Percentiles rank a stretch among this genome's conserved stretches.
Conservation (phyloP, 2,329 filamentous ascomycete species). For the Penicillium fuscoglaucum region DNA sequence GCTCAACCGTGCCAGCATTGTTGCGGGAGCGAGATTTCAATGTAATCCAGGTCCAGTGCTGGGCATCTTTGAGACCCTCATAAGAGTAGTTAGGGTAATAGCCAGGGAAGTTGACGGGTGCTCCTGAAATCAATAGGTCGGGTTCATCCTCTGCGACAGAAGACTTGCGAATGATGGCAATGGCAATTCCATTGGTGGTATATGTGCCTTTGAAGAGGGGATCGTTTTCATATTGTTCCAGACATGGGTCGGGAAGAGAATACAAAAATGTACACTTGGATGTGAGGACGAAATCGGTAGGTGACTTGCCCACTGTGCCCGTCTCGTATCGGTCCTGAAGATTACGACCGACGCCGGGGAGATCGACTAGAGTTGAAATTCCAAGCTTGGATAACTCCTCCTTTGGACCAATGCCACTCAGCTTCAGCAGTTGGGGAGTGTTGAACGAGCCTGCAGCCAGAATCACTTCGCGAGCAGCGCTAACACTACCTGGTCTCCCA, state of each 20-base stretch:
- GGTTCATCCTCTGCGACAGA: conserved; percentile 47
- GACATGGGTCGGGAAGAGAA: conserved; percentile 42
- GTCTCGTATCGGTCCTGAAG: conserved; percentile 63
- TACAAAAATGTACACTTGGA: conserved; percentile 33
- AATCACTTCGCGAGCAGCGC: conserved; percentile 46
- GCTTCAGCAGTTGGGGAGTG: conserved; percentile 62
- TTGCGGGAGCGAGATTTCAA: conserved; percentile 65
- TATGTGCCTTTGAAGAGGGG: conserved; percentile 45
- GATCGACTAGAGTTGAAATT: conserved; percentile 55
- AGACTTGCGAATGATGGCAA: conserved; percentile 45
- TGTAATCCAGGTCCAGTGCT: conserved; percentile 50
- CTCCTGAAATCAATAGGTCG: conserved; percentile 58
- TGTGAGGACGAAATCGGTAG: conserved; percentile 36
- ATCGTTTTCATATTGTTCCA: conserved; percentile 46
- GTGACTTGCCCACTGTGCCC: conserved; percentile 49
- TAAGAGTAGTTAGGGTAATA: conserved; percentile 50
- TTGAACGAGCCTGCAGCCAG: conserved; percentile 58
- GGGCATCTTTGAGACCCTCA: conserved; percentile 39
- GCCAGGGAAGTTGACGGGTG: conserved; percentile 56
- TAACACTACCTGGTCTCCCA: conserved; percentile 43
- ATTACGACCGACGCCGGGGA: conserved; percentile 62
- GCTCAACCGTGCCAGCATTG: conserved; percentile 59
- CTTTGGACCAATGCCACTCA: conserved; percentile 60
- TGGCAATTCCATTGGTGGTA: conserved; percentile 55
- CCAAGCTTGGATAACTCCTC: conserved; percentile 52